Percentiles rank a stretch among this genome's conserved stretches.
phyloP scores from a whole-genome alignment of 1,284 basidiomycete genomes.

The Puccinia hordei region DNA sequence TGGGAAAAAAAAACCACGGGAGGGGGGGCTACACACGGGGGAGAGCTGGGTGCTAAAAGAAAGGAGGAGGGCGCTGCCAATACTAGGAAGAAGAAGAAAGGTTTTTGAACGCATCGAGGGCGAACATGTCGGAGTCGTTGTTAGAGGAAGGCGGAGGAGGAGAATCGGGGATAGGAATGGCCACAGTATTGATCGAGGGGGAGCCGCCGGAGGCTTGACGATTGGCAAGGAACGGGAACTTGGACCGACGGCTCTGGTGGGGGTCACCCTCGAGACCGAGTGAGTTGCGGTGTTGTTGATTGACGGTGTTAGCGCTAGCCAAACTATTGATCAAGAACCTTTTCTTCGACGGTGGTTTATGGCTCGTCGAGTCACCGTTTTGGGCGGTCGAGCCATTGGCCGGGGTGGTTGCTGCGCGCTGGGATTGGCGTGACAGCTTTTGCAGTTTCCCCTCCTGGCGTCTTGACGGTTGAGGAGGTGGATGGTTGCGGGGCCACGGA shows the following conservation, averaged over 20 bases:
- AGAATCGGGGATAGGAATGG: neutral
- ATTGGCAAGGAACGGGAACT: constrained; percentile 16
- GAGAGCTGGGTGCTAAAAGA: no score
- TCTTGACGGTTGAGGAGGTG: neutral
- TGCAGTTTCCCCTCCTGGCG: neutral
- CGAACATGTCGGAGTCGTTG: neutral
- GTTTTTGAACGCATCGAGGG: neutral
- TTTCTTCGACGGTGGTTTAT: neutral
- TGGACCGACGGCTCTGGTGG: neutral
- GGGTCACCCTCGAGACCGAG: neutral
- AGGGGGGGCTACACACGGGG: no score
- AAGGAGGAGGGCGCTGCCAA: no score
- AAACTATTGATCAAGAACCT: constrained; percentile 2
- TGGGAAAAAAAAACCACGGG: no score
- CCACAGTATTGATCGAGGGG: neutral
- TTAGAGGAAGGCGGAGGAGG: neutral
- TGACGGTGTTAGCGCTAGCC: neutral
- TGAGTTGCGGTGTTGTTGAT: neutral
- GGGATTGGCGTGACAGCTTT: neutral
- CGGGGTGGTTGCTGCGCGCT: neutral
- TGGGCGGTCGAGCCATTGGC: neutral
- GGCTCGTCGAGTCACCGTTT: neutral
- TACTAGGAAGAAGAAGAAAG: neutral
- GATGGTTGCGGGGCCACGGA: neutral
- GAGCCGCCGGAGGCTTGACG: neutral